Percentiles rank a stretch among this genome's conserved stretches.
Conservation (phyloP, 176 grass and related monocot genomes). For the Oryza rufipogon region DNA sequence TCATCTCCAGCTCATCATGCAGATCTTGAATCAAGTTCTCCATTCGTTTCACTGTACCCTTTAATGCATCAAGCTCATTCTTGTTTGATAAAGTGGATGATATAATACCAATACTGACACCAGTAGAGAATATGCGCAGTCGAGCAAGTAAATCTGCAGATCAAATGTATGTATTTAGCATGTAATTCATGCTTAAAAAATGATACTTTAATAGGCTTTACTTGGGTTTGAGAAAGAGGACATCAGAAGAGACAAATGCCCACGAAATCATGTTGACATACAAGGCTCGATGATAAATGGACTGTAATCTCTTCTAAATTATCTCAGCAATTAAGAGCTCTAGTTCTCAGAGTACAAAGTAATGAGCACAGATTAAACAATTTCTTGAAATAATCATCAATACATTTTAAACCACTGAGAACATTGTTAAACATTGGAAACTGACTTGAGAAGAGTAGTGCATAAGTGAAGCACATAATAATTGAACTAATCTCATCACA, state of each 20-base stretch:
- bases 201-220: constrained; percentile 4
- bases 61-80: constrained; percentile 73
- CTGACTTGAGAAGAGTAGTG: constrained; percentile 7
- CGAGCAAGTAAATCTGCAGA: constrained; percentile 64
- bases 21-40: constrained; percentile 97
- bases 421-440: constrained; percentile 15
- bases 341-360: constrained; percentile 1
- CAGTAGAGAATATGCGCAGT: constrained; percentile 58
- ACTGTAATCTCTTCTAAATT: constrained; percentile 3
- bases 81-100: constrained; percentile 68
- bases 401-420: not conserved
- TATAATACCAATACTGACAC: constrained; percentile 73
- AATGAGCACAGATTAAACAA: not conserved
- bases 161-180: not conserved
- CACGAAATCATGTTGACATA: not conserved
- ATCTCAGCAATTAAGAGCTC: not conserved
- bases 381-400: constrained; percentile 1
- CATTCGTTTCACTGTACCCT: constrained; percentile 60
- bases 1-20: constrained; percentile 95
- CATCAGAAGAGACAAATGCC: not conserved
- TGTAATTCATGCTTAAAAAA: constrained; percentile 12
- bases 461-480: constrained; percentile 9
- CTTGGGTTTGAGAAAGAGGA: not conserved
- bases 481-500: not conserved
- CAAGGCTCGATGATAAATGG: too few relatives aligned